Conservation (phyloP, 2,329 filamentous ascomycete genomes). For the Diaporthe sp. region DNA sequence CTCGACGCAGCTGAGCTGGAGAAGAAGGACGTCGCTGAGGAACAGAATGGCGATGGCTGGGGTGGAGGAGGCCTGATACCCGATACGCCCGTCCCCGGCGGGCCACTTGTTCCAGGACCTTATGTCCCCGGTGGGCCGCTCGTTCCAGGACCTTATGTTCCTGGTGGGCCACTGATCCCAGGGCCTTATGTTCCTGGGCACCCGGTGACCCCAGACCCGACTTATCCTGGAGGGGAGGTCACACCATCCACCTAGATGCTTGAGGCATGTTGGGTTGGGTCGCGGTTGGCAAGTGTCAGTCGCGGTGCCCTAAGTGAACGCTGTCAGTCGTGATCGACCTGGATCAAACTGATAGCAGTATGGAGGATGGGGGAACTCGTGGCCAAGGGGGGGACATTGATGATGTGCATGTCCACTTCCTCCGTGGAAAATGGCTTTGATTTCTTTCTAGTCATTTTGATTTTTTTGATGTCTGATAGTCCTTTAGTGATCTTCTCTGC, state of each 20-base stretch:
- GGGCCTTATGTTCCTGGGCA: conserved; percentile 42
- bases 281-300: conserved; percentile 1
- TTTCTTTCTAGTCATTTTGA: background rate
- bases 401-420: conserved; percentile 19
- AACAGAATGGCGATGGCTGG: conserved; percentile 10
- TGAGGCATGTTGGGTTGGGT: background rate
- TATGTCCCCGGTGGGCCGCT: conserved; percentile 49
- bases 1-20: conserved; percentile 2
- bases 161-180: conserved; percentile 47
- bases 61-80: conserved; percentile 7
- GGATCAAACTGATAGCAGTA: too few relatives aligned
- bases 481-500: conserved; percentile 19
- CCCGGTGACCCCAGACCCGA: conserved; percentile 44
- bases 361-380: background rate
- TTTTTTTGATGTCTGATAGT: background rate
- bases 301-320: background rate
- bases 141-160: conserved; percentile 45
- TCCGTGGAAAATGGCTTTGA: background rate
- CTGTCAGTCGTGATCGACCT: background rate
- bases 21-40: conserved; percentile 1
- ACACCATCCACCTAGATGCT: conserved; percentile 30
- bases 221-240: conserved; percentile 46
- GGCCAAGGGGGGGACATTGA: conserved; percentile 27
- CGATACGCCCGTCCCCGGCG: conserved; percentile 38
- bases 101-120: conserved; percentile 39